These are phyloP conservation scores for Pezizomycotina sp. DNA, from an alignment of 2,329 filamentous ascomycete species.

Conservation along the genomic window DNA sequence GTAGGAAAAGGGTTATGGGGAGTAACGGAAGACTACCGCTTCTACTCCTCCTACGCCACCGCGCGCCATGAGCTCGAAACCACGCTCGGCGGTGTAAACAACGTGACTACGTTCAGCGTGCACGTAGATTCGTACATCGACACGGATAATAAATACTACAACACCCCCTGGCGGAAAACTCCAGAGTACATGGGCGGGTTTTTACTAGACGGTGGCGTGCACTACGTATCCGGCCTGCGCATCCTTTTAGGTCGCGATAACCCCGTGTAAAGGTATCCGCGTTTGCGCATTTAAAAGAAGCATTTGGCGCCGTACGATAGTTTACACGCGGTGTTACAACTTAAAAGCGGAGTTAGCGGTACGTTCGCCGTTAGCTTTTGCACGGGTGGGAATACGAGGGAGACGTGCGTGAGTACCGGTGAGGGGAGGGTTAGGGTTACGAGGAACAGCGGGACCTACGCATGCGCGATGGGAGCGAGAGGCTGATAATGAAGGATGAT, in stretches of 20 bases:
- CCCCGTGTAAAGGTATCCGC: constrained; percentile 35
- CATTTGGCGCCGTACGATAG: constrained; percentile 52
- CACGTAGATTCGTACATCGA: background rate
- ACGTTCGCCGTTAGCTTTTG: constrained; percentile 43
- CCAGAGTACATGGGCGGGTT: constrained; percentile 62
- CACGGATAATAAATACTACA: constrained; percentile 22
- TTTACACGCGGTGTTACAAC: constrained; percentile 42
- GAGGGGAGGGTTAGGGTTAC: no score
- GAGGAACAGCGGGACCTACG: no score
- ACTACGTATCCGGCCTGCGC: constrained; percentile 48
- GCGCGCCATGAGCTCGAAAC: constrained; percentile 36
- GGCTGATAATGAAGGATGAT: no score
- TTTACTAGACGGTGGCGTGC: constrained; percentile 58
- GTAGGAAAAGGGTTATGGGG: constrained; percentile 35
- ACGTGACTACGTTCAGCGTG: constrained; percentile 34
- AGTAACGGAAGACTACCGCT: constrained; percentile 61
- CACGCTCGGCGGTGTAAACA: constrained; percentile 39
- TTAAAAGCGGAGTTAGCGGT: constrained; percentile 40
- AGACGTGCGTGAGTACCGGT: no score
- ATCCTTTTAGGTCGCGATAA: constrained; percentile 38
- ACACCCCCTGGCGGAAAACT: constrained; percentile 47
- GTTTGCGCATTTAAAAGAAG: constrained; percentile 39
- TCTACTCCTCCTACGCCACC: constrained; percentile 39
- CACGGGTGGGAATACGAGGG: no score
- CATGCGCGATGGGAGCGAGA: no score